phyloP scores from a whole-genome alignment of 768 basidiomycete species.

The Kwoniella mangroviensis region DNA sequence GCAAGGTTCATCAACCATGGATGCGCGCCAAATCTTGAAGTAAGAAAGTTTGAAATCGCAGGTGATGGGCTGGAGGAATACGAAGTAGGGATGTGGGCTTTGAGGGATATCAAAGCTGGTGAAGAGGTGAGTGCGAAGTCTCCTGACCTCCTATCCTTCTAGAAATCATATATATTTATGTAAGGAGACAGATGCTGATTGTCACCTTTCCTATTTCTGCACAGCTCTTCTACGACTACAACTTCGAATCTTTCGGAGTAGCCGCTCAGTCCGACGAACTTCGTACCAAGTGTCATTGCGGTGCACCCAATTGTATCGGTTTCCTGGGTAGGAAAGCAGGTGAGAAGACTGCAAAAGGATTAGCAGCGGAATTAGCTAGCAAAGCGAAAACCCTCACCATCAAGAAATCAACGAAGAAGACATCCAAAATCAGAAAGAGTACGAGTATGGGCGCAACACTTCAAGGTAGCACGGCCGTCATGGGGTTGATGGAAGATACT shows the following conservation, averaged over 20 bases:
- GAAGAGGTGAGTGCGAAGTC: constrained; percentile 52
- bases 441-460: not conserved
- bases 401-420: constrained; percentile 15
- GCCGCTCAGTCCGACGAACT: constrained; percentile 39
- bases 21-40: constrained; percentile 58
- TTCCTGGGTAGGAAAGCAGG: constrained; percentile 51
- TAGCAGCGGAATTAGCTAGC: constrained; percentile 23
- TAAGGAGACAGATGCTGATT: no score
- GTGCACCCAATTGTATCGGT: constrained; percentile 53
- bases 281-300: constrained; percentile 56
- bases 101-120: constrained; percentile 54
- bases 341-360: constrained; percentile 36
- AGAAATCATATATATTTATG: no score
- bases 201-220: not conserved
- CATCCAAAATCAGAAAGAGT: not conserved
- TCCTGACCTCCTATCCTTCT: not conserved
- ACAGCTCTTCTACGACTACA: constrained; percentile 59
- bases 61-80: constrained; percentile 58
- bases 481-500: not conserved
- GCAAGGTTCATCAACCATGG: constrained; percentile 60
- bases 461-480: not conserved
- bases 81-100: constrained; percentile 59
- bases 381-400: not conserved
- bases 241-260: constrained; percentile 55
- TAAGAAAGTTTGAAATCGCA: constrained; percentile 55